These are phyloP conservation scores for Rhinocladiella similis DNA, from an alignment of 2,329 filamentous ascomycete genomes.

Conservation along the genomic window DNA sequence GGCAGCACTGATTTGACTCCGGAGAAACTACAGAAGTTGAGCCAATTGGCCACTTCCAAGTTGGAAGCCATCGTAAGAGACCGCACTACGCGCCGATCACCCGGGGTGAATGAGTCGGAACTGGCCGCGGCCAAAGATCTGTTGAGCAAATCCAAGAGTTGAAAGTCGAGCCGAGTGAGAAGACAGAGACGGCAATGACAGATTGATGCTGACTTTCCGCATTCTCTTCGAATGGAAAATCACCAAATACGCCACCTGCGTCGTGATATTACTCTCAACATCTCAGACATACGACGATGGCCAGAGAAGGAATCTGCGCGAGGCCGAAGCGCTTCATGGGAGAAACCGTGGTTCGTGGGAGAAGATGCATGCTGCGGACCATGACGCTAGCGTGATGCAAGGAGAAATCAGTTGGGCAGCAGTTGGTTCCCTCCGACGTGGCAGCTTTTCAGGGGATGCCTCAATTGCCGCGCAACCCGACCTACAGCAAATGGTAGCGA, in stretches of 20 bases:
- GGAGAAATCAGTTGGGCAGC: slow-evolving; percentile 23
- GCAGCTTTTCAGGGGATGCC: slow-evolving; percentile 26
- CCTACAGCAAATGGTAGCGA: slow-evolving; percentile 15
- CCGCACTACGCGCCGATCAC: slow-evolving; percentile 34
- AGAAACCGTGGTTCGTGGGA: slow-evolving; percentile 19
- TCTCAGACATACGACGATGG: background rate
- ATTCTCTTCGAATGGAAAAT: slow-evolving; percentile 5
- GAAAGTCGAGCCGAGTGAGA: slow-evolving; percentile 3
- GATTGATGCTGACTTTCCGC: background rate
- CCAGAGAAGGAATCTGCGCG: slow-evolving; percentile 18
- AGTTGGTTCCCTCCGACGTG: slow-evolving; percentile 21
- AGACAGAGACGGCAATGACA: background rate
- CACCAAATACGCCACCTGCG: slow-evolving; percentile 11
- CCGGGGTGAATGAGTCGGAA: slow-evolving; percentile 39
- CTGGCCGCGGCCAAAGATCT: slow-evolving; percentile 44
- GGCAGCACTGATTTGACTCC: slow-evolving; percentile 7
- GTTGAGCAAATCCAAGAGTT: slow-evolving; percentile 33
- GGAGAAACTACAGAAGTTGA: slow-evolving; percentile 34
- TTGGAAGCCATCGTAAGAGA: slow-evolving; percentile 40
- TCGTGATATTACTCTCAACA: slow-evolving; percentile 1
- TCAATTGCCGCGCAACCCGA: slow-evolving; percentile 19
- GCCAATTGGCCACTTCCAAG: slow-evolving; percentile 38
- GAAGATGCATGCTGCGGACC: slow-evolving; percentile 20
- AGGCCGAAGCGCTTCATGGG: slow-evolving; percentile 4
- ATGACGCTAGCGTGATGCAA: slow-evolving; percentile 19